phyloP scores from a whole-genome alignment of 1,139 yeast species.

The Geotrichum candidum region DNA sequence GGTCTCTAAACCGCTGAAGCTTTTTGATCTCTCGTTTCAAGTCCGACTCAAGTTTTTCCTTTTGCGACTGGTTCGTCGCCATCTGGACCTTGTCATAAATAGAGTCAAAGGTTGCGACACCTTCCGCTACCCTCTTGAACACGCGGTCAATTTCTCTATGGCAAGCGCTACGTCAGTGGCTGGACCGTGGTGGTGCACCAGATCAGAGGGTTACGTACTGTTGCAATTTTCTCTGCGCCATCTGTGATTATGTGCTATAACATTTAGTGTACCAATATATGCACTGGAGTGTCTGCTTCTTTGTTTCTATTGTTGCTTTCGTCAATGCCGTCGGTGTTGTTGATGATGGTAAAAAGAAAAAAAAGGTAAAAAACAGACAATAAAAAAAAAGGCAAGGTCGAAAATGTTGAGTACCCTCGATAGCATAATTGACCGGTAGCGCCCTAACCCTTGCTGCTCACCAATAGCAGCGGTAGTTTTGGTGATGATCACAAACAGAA shows the following conservation, averaged over 20 bases:
- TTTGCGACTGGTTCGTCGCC: conserved; percentile 79
- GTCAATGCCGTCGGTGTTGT: too few relatives aligned
- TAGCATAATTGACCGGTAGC: too few relatives aligned
- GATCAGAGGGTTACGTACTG: conserved; percentile 39
- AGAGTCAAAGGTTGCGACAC: conserved; percentile 79
- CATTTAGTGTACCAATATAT: too few relatives aligned
- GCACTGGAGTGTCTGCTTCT: too few relatives aligned
- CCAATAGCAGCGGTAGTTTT: too few relatives aligned
- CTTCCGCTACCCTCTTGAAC: conserved; percentile 89
- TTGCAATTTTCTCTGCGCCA: conserved; percentile 64
- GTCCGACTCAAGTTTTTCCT: conserved; percentile 85
- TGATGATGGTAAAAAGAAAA: too few relatives aligned
- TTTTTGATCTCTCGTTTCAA: conserved; percentile 92
- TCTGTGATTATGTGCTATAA: conserved; percentile 22
- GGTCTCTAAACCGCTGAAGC: conserved; percentile 89
- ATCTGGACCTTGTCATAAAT: conserved; percentile 79
- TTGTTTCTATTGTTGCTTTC: too few relatives aligned
- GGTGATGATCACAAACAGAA: not conserved
- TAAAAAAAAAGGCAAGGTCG: too few relatives aligned
- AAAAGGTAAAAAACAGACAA: not conserved
- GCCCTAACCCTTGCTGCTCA: not conserved
- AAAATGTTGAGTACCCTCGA: not conserved
- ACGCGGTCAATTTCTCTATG: conserved; percentile 81
- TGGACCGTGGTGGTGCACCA: not conserved
- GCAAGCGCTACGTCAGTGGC: not conserved